Evolutionary conservation across 768 basidiomycete species (phyloP).

Genomic region (Arthromyces matolae): DNA sequence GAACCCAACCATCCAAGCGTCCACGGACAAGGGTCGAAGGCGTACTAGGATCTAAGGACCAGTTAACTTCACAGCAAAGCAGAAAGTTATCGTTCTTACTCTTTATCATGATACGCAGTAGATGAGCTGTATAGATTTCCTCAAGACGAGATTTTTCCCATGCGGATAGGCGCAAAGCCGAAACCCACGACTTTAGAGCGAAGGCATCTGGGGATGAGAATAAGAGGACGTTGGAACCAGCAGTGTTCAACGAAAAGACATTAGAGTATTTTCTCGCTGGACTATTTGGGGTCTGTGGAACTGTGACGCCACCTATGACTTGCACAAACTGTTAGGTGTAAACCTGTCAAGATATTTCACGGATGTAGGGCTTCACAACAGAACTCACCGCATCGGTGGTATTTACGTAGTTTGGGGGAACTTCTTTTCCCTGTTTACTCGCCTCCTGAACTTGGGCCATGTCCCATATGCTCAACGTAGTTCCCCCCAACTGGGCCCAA

Average conservation of each 20-base stretch:
- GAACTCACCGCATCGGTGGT: slow-evolving; percentile 81
- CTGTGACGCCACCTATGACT: slow-evolving; percentile 70
- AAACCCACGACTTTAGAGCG: slow-evolving; percentile 83
- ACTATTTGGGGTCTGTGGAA: slow-evolving; percentile 46
- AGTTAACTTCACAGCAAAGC: slow-evolving; percentile 2
- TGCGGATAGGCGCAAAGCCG: slow-evolving; percentile 81
- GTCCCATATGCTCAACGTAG: slow-evolving; percentile 88
- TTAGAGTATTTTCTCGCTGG: slow-evolving; percentile 63
- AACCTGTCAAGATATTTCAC: not conserved
- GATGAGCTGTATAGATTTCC: slow-evolving; percentile 96
- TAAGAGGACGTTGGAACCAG: slow-evolving; percentile 83
- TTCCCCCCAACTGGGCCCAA: slow-evolving; percentile 88
- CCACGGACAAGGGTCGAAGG: slow-evolving; percentile 65
- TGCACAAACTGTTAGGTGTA: slow-evolving; percentile 58
- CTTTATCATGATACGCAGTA: slow-evolving; percentile 73
- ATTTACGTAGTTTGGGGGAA: slow-evolving; percentile 85
- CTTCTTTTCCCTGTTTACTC: slow-evolving; percentile 72
- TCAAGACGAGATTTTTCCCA: slow-evolving; percentile 96
- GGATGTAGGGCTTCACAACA: not conserved
- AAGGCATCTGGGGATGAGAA: slow-evolving; percentile 79
- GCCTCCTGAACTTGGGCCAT: slow-evolving; percentile 87
- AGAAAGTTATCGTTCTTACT: slow-evolving; percentile 22
- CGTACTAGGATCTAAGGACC: slow-evolving; percentile 40
- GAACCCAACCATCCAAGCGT: slow-evolving; percentile 88
- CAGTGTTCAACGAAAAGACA: slow-evolving; percentile 90